A percentile compares a stretch with the other conserved stretches of the same genome.
Conservation (phyloP, 495 filamentous ascomycete genomes). For the Aspergillus wentii region DNA sequence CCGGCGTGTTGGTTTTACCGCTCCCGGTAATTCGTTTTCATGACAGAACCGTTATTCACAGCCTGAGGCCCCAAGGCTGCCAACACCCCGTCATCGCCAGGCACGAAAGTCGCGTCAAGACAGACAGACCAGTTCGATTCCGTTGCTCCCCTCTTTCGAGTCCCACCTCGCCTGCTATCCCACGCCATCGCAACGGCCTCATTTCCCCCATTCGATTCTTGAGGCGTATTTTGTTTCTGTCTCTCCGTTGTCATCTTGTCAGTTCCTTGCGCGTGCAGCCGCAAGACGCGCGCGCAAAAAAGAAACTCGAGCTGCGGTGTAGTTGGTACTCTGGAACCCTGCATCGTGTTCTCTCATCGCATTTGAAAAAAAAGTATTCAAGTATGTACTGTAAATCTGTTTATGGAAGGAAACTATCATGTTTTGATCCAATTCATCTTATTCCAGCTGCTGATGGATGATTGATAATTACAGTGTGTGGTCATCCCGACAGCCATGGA, state of each 20-base stretch:
- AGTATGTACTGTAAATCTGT: too few species aligned
- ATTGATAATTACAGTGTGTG: constrained; percentile 1
- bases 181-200: not conserved
- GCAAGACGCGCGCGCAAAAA: constrained; percentile 11
- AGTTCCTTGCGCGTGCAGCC: not conserved
- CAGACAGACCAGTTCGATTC: constrained; percentile 4
- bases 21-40: too few species aligned
- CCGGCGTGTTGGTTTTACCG: too few species aligned
- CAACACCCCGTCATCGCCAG: constrained; percentile 7
- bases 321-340: too few species aligned
- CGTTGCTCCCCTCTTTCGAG: constrained; percentile 5
- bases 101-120: constrained; percentile 17
- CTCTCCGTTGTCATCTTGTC: not conserved
- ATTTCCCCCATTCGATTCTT: not conserved
- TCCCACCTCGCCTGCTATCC: constrained; percentile 11
- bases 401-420: too few species aligned
- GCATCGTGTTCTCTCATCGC: not conserved
- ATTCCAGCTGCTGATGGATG: constrained; percentile 4
- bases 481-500: constrained; percentile 23
- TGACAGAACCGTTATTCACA: too few species aligned
- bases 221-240: not conserved
- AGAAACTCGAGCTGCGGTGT: not conserved
- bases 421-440: too few species aligned
- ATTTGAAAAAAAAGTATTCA: not conserved
- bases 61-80: constrained; percentile 4